These are phyloP conservation scores for Fraxinus nigra DNA, from an alignment of 305 asterid species.

Conservation along the genomic window DNA sequence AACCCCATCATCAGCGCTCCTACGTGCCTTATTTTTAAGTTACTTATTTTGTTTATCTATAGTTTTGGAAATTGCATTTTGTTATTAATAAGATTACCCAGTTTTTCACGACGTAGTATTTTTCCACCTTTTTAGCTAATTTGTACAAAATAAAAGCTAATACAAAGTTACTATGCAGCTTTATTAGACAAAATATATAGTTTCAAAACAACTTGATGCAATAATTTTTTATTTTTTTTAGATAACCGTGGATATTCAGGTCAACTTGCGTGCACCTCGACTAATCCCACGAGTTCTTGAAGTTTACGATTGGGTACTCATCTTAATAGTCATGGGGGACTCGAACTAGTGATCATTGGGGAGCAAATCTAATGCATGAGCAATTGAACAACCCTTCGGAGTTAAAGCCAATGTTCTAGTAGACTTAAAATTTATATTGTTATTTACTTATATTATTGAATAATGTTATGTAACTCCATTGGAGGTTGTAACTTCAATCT, in stretches of 20 bases:
- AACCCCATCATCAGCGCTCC: not conserved
- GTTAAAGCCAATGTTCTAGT: not conserved
- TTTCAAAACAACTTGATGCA: not conserved
- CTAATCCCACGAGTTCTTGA: too few relatives aligned
- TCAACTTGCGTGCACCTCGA: too few relatives aligned
- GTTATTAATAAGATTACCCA: too few relatives aligned
- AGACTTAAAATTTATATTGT: not conserved
- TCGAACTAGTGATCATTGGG: too few relatives aligned
- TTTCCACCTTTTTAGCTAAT: not conserved
- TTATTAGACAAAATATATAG: not conserved
- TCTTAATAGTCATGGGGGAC: too few relatives aligned
- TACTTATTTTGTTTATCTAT: not conserved
- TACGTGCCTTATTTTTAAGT: not conserved
- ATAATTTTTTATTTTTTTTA: too few relatives aligned
- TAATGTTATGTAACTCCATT: not conserved
- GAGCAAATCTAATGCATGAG: too few relatives aligned
- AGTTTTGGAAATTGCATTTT: not conserved
- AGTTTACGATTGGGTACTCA: too few relatives aligned
- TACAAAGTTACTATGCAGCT: not conserved
- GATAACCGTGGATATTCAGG: too few relatives aligned
- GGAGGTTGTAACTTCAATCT: not conserved
- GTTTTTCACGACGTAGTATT: too few relatives aligned
- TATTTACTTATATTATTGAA: not conserved
- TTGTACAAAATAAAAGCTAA: not conserved
- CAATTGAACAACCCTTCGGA: too few relatives aligned